Percentiles rank a stretch among this genome's conserved stretches.
These are phyloP conservation scores for Crithidia bombi DNA, from an alignment of 208 protist species.

Conservation along the genomic window DNA sequence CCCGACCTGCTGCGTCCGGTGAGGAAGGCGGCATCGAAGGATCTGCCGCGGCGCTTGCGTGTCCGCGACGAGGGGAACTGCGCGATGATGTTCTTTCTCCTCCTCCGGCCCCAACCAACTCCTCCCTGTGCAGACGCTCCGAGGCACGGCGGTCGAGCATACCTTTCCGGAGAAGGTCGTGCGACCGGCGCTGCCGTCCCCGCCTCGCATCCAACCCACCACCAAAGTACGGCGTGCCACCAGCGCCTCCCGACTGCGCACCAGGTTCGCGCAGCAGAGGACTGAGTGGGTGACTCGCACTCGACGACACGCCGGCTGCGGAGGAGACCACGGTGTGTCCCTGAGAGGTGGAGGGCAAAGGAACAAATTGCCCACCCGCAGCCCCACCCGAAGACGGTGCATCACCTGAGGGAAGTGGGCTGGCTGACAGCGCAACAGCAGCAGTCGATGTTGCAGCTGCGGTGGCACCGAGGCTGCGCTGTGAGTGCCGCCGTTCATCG, in stretches of 20 bases:
- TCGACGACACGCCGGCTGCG: not conserved
- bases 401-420: no score
- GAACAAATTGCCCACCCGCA: no score
- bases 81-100: not conserved
- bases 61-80: not conserved
- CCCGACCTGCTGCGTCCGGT: not conserved
- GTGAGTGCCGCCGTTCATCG: conserved; percentile 31
- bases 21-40: not conserved
- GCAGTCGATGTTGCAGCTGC: not conserved
- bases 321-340: conserved; percentile 6
- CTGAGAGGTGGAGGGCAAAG: conserved; percentile 1
- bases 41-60: not conserved
- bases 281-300: not conserved
- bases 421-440: not conserved
- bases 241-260: not conserved
- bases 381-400: no score
- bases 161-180: conserved; percentile 34
- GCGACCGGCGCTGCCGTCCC: conserved; percentile 23
- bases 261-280: not conserved
- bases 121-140: not conserved
- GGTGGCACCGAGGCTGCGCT: conserved; percentile 3
- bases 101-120: no score
- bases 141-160: conserved; percentile 18
- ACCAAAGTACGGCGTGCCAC: no score
- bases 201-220: conserved; percentile 11